Evolutionary conservation across 768 basidiomycete genomes (phyloP).

Genomic region (Tylopilus vinaceipallidus): DNA sequence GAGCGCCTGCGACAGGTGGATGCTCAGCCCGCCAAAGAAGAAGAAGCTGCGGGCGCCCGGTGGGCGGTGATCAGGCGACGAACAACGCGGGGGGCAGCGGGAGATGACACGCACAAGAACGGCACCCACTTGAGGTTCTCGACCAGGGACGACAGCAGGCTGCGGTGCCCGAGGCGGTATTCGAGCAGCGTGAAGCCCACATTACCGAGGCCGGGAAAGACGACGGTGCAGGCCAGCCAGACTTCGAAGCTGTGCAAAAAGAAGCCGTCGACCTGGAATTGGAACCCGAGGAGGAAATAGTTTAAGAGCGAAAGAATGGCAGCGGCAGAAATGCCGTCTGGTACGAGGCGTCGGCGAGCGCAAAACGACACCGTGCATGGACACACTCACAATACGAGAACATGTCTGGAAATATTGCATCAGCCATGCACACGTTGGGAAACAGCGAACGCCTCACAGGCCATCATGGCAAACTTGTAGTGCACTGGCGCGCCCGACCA

Average conservation of each 20-base stretch:
- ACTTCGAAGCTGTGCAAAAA: constrained; percentile 81
- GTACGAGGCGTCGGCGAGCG: not conserved
- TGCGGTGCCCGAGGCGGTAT: constrained; percentile 60
- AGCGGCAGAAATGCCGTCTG: constrained; percentile 61
- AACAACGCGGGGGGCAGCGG: too few species aligned
- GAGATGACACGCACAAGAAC: constrained; percentile 34
- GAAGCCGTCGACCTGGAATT: constrained; percentile 65
- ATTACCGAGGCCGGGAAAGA: constrained; percentile 74
- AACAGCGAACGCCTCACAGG: constrained; percentile 37
- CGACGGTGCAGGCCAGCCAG: constrained; percentile 73
- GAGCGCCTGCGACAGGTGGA: constrained; percentile 51
- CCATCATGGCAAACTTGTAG: constrained; percentile 70
- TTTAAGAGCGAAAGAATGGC: constrained; percentile 68
- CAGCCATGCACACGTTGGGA: not conserved
- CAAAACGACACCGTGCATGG: too few species aligned
- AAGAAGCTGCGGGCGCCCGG: too few species aligned
- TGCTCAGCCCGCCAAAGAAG: constrained; percentile 56
- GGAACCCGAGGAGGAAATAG: constrained; percentile 74
- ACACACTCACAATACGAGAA: constrained; percentile 53
- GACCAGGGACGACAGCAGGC: constrained; percentile 16
- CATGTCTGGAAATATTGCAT: constrained; percentile 36
- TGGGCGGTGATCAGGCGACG: too few species aligned
- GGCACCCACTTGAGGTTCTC: constrained; percentile 34
- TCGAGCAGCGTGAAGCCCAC: constrained; percentile 73
- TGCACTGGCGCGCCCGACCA: constrained; percentile 78